Base-by-base conservation (phyloP, 192 early-diverging fungal species). In the Lunasporangiospora selenospora region DNA sequence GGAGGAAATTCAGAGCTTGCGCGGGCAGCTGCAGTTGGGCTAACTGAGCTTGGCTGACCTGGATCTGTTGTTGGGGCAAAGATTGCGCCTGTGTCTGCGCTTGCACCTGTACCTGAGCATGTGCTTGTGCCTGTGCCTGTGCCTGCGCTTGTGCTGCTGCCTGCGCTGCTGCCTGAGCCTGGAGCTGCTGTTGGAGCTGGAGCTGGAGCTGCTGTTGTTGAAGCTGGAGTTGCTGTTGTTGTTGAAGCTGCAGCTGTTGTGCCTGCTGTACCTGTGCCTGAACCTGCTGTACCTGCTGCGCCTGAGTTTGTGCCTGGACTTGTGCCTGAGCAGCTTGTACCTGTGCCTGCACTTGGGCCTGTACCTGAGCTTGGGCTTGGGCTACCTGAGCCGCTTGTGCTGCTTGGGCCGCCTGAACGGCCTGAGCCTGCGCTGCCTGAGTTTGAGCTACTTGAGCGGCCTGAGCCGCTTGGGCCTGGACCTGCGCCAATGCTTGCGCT, bases 191-290 rank as follows among this genome's bases (percentile, higher is more conserved):
- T 26, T 63, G 60, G n/a, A 62, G 62, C 43, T 43, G 55, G n/a
- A n/a, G n/a, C 50, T 42, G 79, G 24, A 34, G 58, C 47, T 57
- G 48, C 26, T 46, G 79, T 44, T 58, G 76, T 29, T 48, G 60
- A n/a, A 60, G 73, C 34, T 49, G 62, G 24, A 50, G 61, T 18
- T 75, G 73, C 12, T 60, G 58, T 53, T 75, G 73, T 21, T 46
- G 51, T 23, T 53, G 62, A 19, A 59, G 62, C 16, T 75, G 71
- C 6, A 54, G 71, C 29, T 65, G 73, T 23, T 75, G 73, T 39
- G 50, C 48, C 49, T 41, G 42, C 7, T 59, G 56, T 11, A 69
- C 55, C 39, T 59, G 58, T 5, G 36, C 64, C 30, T 66, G 64
- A 7, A 53, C 63, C 13, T 60, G 56, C 24, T 58, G 56, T 23